These are phyloP conservation scores for Margaritispora aquatica DNA, from an alignment of 495 filamentous ascomycete genomes.

Conservation along the genomic window DNA sequence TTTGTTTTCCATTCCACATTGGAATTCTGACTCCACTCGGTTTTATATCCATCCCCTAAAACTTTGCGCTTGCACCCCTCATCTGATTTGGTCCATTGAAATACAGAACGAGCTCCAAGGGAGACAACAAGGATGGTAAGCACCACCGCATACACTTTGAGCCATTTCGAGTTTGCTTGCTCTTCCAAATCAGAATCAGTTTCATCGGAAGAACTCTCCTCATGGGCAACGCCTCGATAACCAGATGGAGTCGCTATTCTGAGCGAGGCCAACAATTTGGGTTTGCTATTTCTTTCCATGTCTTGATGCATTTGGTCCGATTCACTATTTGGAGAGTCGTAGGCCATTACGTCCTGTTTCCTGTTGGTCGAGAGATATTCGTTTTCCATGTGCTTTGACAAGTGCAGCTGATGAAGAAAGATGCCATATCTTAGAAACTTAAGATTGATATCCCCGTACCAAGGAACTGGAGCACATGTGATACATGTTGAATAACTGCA, in stretches of 20 bases:
- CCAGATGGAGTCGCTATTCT: not conserved
- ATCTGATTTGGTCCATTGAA: not conserved
- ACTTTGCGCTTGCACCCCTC: not conserved
- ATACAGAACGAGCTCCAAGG: not conserved
- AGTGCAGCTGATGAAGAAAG: not conserved
- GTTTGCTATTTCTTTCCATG: not conserved
- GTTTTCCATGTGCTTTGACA: not conserved
- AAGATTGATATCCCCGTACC: not conserved
- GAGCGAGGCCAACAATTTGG: not conserved
- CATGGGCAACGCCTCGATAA: not conserved
- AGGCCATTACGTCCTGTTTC: not conserved
- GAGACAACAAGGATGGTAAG: not conserved
- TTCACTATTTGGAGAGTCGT: not conserved
- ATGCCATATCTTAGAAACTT: not conserved
- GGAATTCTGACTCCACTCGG: conserved; percentile 3
- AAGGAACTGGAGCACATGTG: not conserved
- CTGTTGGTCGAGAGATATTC: not conserved
- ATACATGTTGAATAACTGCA: not conserved
- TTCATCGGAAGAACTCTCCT: not conserved
- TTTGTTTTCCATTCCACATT: not conserved
- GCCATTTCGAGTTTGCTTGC: not conserved
- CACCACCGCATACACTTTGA: not conserved
- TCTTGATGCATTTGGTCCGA: not conserved
- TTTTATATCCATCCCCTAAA: not conserved
- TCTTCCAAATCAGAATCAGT: not conserved